phyloP scores from a whole-genome alignment of 2,329 filamentous ascomycete species.

The Hypoxylon sp. region DNA sequence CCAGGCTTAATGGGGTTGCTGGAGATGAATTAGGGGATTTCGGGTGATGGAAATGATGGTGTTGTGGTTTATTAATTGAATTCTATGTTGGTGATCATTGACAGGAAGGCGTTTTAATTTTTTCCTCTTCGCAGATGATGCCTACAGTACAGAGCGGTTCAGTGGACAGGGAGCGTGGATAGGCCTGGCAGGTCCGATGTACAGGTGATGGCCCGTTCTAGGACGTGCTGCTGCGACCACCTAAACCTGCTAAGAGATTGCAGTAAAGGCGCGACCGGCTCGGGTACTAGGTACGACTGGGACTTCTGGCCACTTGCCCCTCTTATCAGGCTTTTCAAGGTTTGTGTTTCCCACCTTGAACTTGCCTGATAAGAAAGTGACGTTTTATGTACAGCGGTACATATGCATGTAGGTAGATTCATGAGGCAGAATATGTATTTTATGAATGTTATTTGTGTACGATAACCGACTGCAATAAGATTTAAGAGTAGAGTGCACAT shows the following conservation, averaged over 20 bases:
- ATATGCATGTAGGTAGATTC: background rate
- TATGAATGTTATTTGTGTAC: background rate
- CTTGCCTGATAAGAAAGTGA: background rate
- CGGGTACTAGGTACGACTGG: conserved; percentile 8
- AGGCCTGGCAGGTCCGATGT: conserved; percentile 22
- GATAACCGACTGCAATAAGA: background rate
- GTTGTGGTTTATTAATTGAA: conserved; percentile 54
- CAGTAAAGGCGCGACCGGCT: conserved; percentile 7
- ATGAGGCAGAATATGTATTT: background rate
- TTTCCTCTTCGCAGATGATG: conserved; percentile 45
- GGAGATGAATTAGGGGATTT: conserved; percentile 52
- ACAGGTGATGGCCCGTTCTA: conserved; percentile 17
- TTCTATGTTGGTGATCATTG: conserved; percentile 35
- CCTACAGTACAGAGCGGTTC: conserved; percentile 19
- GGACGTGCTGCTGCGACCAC: conserved; percentile 16
- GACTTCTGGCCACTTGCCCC: conserved; percentile 18
- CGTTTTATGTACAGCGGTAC: background rate
- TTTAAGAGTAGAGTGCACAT: background rate
- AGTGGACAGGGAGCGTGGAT: conserved; percentile 21
- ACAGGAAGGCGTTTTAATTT: conserved; percentile 40
- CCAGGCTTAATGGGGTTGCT: conserved; percentile 53
- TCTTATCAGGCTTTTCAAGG: conserved; percentile 2
- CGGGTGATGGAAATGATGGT: conserved; percentile 55
- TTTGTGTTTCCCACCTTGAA: background rate
- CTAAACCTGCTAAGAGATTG: conserved; percentile 20